phyloP scores from a whole-genome alignment of 2,329 filamentous ascomycete genomes.

The Fusarium sp. region DNA sequence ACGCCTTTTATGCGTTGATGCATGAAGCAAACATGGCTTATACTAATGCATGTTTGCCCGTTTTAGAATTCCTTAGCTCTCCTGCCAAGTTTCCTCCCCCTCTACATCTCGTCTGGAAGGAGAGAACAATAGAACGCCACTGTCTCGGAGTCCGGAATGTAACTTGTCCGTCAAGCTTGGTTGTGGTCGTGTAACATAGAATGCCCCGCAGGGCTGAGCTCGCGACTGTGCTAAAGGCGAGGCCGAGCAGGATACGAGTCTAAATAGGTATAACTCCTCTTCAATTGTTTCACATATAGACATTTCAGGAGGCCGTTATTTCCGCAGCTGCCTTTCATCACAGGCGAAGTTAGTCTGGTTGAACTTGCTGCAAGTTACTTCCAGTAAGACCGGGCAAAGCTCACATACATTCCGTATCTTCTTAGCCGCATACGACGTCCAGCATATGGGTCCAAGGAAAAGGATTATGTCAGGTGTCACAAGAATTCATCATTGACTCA shows the following conservation, averaged over 20 bases:
- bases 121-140: background rate
- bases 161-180: background rate
- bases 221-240: conserved; percentile 24
- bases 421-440: too few relatives aligned
- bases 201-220: conserved; percentile 9
- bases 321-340: too few relatives aligned
- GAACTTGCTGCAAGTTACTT: too few relatives aligned
- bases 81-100: background rate
- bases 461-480: too few relatives aligned
- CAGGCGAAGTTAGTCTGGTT: too few relatives aligned
- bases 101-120: too few relatives aligned
- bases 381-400: background rate
- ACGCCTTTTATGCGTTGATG: conserved; percentile 17
- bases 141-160: conserved; percentile 15
- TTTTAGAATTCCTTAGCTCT: background rate
- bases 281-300: background rate
- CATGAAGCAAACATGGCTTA: conserved; percentile 22
- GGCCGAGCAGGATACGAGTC: conserved; percentile 6
- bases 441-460: too few relatives aligned
- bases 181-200: conserved; percentile 4
- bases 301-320: too few relatives aligned
- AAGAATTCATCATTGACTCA: too few relatives aligned
- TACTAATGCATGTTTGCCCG: conserved; percentile 5
- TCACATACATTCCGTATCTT: background rate
- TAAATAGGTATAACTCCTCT: background rate